Base-by-base conservation (phyloP, 345 rosid species). In the thale cress (Arabidopsis thaliana) region DNA sequence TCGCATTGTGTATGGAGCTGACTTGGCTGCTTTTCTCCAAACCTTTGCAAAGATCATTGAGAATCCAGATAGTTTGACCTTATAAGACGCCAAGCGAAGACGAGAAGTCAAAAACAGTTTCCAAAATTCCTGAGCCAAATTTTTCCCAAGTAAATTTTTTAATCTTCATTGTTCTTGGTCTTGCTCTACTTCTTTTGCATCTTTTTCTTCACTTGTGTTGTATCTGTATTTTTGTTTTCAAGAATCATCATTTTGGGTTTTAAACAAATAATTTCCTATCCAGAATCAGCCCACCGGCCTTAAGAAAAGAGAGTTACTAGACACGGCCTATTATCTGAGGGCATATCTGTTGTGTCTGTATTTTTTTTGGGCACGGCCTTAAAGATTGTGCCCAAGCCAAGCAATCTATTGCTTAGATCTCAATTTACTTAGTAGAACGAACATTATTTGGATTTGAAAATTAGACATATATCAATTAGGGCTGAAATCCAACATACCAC, bases 21-120 rank as follows among this genome's bases (percentile, higher is more conserved):
- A 95, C 84, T 86, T 91, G 84, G 97, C 99, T 13, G 88, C 93
- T 51, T 91, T 90, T 84, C 92, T 95, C 59, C 88, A 85, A 78
- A 90, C 97, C n/a, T 92, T 92, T 71, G 84, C 97, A 63, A 90
- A 89, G 91, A 90, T 95, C 49, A 59, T 95, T 59, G 90, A 87
- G 83, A 87, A 88, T 81, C 96, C 97, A 22, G 97, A 89, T 50
- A 83, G 87, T 83, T 85, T 95, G 71, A 90, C 97, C 61, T 77
- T 91, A 66, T 91, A 60, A 86, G 87, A 80, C 83, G 13, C 23
- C 42, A 22, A 67, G 23, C 14, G 48, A 59, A 67, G 38, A 57
- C 57, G 52, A 50, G 23, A 23, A 1, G 48, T 37, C 30, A 3
- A 49, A 36, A 25, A n/a, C 60, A 58, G 38, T 68, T 57, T 67